A percentile compares a stretch with the other conserved stretches of the same genome.
Evolutionary conservation across 140 eudicot genomes (phyloP).

Genomic region (Bidens hawaiensis): DNA sequence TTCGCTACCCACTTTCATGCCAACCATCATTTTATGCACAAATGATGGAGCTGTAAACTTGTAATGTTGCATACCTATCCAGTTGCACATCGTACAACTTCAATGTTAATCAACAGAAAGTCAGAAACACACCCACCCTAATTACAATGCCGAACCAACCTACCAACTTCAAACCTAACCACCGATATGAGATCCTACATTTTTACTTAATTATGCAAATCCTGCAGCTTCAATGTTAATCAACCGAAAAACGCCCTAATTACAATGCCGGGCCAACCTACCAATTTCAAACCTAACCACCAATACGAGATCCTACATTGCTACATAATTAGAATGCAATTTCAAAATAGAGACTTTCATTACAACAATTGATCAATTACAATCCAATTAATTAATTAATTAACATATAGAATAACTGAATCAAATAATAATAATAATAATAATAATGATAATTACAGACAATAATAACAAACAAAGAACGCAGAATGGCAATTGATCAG

Average conservation of each 20-base stretch:
- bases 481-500: conserved; percentile 16
- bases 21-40: not conserved
- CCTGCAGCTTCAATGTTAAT: too few relatives aligned
- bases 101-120: not conserved
- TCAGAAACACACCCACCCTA: too few relatives aligned
- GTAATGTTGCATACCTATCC: not conserved
- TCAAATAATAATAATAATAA: too few relatives aligned
- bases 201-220: conserved; percentile 13
- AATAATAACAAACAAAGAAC: conserved; percentile 3
- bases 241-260: too few relatives aligned
- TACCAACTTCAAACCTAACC: conserved; percentile 3
- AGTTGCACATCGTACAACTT: not conserved
- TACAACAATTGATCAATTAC: not conserved
- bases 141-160: conserved; percentile 24
- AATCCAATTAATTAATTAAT: too few relatives aligned
- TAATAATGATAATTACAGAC: not conserved
- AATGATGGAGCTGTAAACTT: not conserved
- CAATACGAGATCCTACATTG: too few relatives aligned
- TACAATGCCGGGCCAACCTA: too few relatives aligned
- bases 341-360: not conserved
- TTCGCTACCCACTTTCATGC: not conserved
- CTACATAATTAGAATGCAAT: too few relatives aligned
- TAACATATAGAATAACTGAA: too few relatives aligned
- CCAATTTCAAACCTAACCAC: too few relatives aligned
- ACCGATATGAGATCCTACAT: not conserved